phyloP scores from a whole-genome alignment of 306 rosid genomes.

The Biancaea sappan region DNA sequence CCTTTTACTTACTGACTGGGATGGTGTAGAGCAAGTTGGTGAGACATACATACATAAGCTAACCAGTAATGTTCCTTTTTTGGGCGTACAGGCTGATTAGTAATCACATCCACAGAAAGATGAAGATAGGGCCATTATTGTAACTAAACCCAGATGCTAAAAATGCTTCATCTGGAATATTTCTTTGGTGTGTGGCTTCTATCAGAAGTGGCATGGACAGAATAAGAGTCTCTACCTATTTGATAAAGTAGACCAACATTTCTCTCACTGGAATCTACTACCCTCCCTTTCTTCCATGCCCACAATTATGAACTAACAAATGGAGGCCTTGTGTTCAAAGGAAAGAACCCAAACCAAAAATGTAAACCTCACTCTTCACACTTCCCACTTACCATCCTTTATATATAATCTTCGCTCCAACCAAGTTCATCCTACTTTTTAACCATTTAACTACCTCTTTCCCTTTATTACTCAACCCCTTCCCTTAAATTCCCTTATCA shows the following conservation, averaged over 20 bases:
- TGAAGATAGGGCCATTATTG: conserved; percentile 19
- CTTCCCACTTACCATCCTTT: background rate
- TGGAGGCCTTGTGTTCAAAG: conserved; percentile 45
- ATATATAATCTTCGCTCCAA: conserved; percentile 7
- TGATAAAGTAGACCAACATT: conserved; percentile 5
- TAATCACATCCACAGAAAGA: background rate
- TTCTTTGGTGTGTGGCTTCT: background rate
- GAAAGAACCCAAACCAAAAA: conserved; percentile 38
- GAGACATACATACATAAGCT: conserved; percentile 5
- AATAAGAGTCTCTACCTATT: conserved; percentile 25
- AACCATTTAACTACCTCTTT: conserved; percentile 29
- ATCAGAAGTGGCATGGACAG: background rate
- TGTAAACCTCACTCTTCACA: conserved; percentile 28
- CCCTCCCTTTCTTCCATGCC: conserved; percentile 30
- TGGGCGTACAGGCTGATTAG: background rate
- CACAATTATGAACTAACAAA: conserved; percentile 41
- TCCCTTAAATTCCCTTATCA: conserved; percentile 14
- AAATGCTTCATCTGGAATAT: conserved; percentile 5
- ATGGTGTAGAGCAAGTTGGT: background rate
- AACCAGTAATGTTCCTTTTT: background rate
- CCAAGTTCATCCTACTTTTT: background rate
- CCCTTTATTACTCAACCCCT: background rate
- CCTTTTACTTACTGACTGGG: background rate
- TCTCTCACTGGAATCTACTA: conserved; percentile 25
- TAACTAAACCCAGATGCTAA: background rate